phyloP scores from a whole-genome alignment of 805 yeast genomes.

The Lipomyces lipofer region DNA sequence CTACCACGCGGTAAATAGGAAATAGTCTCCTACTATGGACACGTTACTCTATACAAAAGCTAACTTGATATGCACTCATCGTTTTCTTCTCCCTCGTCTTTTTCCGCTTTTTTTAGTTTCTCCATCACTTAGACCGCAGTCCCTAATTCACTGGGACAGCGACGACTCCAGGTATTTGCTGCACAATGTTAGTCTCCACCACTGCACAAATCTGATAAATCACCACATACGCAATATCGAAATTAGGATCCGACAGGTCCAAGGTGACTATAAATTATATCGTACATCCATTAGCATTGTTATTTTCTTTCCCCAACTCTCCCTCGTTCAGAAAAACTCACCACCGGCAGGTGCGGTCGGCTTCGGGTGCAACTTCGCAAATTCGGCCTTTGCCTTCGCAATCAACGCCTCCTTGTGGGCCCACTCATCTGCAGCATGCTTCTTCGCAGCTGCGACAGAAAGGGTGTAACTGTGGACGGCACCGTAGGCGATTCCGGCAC shows the following conservation, averaged over 20 bases:
- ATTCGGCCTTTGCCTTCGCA: slow-evolving; percentile 85
- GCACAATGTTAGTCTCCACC: too few species aligned
- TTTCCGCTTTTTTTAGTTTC: too few species aligned
- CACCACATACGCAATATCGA: slow-evolving; percentile 63
- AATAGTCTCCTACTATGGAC: too few species aligned
- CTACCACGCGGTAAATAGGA: too few species aligned
- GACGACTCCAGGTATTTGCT: slow-evolving; percentile 23
- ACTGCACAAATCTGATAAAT: too few species aligned
- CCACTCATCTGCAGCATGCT: slow-evolving; percentile 59
- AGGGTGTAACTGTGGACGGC: slow-evolving; percentile 76
- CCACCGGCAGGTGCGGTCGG: slow-evolving; percentile 41
- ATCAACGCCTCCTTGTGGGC: slow-evolving; percentile 71
- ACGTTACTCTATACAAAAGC: too few species aligned
- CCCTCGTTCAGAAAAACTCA: background rate
- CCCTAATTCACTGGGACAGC: too few species aligned
- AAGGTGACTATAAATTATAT: background rate
- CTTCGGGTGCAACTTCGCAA: slow-evolving; percentile 61
- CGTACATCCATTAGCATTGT: background rate
- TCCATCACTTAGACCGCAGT: too few species aligned
- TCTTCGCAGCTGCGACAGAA: slow-evolving; percentile 58
- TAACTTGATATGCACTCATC: too few species aligned
- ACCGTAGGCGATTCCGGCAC: slow-evolving; percentile 86
- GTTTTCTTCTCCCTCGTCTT: too few species aligned
- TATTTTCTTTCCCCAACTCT: background rate
- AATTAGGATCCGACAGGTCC: slow-evolving; percentile 84